Evolutionary conservation across 805 yeast genomes (phyloP), one percentile per base, ranked within the genome.

Genomic region (Starmerella tilneyi): DNA sequence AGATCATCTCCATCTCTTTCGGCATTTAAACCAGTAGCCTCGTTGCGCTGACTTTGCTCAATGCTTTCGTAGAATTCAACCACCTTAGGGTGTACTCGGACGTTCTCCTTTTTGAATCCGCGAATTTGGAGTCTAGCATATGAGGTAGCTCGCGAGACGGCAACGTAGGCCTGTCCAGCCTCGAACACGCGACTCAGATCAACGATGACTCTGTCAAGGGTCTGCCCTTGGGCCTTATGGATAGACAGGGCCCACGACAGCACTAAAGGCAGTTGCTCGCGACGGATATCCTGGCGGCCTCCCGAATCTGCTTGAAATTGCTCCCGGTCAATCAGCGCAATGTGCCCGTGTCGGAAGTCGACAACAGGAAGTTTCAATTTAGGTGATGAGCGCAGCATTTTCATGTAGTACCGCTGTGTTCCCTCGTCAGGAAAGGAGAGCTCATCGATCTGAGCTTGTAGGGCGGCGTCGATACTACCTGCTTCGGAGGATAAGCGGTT

Each of bases 191-290:
- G 70, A 22, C 71, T 67, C 48, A 92, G 69, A 61, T 92, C 94
- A 5, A 89, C 94, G 47, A 74, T 71, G 1, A 84, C 84, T 34
- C 78, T 69, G 2, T 79, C 76, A 29, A 86, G 62, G 0, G 97
- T 82, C 63, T 89, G 88, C 1, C 98, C 98, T 63, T 89, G 98
- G 0, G 97, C 81, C 64, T 89, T 89, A 60, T 92, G 98, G 42
- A 92, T 89, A 0, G 96, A 86, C 43, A 92, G 64, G 0, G 98
- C 86, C 96, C 97, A 92, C 0, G 97, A 92, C 13, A 84, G 65
- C 51, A 86, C 78, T 44, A 92, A 64, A 0, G 98, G 98, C 2
- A 89, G 49, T 59, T 92, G 98, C 0, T 67, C 64, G 55, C 96
- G 68, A 2, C 78, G 67, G 1, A 82, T 92, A 7, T 82, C 55